phyloP scores from a whole-genome alignment of 805 yeast species.

The Teunomyces aglyptinius region DNA sequence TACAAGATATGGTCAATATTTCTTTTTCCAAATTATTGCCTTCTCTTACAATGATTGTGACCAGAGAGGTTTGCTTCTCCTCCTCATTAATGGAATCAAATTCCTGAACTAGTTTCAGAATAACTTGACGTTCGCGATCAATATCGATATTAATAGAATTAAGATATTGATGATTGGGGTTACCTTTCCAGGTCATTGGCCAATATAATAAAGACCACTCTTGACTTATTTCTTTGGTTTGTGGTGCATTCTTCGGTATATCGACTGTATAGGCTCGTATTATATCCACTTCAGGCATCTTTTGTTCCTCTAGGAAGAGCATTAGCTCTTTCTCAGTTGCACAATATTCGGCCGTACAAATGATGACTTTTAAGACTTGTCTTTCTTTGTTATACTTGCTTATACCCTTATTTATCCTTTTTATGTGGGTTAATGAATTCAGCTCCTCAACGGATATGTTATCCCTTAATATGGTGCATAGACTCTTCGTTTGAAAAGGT shows the following conservation, averaged over 20 bases:
- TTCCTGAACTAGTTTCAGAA: conserved; percentile 13
- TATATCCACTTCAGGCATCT: not conserved
- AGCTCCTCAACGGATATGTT: conserved; percentile 25
- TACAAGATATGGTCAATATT: conserved; percentile 41
- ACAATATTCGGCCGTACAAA: conserved; percentile 45
- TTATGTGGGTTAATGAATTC: conserved; percentile 43
- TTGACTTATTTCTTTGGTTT: conserved; percentile 60
- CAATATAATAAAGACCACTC: conserved; percentile 70
- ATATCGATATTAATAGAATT: conserved; percentile 55
- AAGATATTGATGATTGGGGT: conserved; percentile 71
- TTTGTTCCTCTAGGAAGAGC: not conserved
- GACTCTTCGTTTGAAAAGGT: conserved; percentile 33
- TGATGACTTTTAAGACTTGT: conserved; percentile 33
- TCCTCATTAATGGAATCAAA: conserved; percentile 3
- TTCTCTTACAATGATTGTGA: conserved; percentile 66
- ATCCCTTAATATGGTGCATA: conserved; percentile 27
- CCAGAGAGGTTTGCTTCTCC: conserved; percentile 28
- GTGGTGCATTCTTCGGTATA: conserved; percentile 42
- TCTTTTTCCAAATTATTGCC: conserved; percentile 22
- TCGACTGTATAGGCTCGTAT: not conserved
- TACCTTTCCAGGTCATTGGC: conserved; percentile 96
- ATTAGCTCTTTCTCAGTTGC: conserved; percentile 19
- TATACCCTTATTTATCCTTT: conserved; percentile 42
- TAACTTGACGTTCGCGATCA: conserved; percentile 32
- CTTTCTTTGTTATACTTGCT: not conserved